These are phyloP conservation scores for Populus alba DNA, from an alignment of 345 rosid genomes.

Conservation along the genomic window DNA sequence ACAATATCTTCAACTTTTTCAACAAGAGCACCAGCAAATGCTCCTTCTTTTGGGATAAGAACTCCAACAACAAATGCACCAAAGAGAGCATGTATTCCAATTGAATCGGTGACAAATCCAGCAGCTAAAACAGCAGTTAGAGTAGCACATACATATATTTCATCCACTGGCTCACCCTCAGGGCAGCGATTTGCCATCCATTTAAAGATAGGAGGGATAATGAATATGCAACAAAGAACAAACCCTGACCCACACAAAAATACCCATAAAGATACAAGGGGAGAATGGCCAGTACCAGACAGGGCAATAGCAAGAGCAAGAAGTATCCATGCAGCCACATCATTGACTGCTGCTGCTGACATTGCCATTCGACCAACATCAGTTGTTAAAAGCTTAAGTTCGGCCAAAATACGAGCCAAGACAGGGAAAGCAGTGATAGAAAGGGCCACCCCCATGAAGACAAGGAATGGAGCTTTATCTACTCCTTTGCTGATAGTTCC, in stretches of 20 bases:
- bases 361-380: constrained; percentile 72
- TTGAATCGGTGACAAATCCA: constrained; percentile 58
- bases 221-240: constrained; percentile 31
- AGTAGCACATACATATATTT: constrained; percentile 59
- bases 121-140: constrained; percentile 55
- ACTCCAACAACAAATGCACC: constrained; percentile 78
- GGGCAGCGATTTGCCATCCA: constrained; percentile 66
- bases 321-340: constrained; percentile 76
- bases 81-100: constrained; percentile 76
- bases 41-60: constrained; percentile 68
- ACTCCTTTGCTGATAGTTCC: constrained; percentile 41
- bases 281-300: constrained; percentile 50
- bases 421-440: constrained; percentile 83
- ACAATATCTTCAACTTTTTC: constrained; percentile 83
- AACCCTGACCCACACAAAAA: constrained; percentile 55
- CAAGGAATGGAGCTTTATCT: constrained; percentile 48
- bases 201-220: constrained; percentile 44
- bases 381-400: constrained; percentile 76
- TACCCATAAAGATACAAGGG: constrained; percentile 68
- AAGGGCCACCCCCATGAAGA: constrained; percentile 86
- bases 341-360: constrained; percentile 82
- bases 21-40: constrained; percentile 58
- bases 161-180: constrained; percentile 75
- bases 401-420: constrained; percentile 80
- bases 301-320: constrained; percentile 80